Base-by-base conservation (phyloP, 257 asterid species). In the Nicotiana tabacum region DNA sequence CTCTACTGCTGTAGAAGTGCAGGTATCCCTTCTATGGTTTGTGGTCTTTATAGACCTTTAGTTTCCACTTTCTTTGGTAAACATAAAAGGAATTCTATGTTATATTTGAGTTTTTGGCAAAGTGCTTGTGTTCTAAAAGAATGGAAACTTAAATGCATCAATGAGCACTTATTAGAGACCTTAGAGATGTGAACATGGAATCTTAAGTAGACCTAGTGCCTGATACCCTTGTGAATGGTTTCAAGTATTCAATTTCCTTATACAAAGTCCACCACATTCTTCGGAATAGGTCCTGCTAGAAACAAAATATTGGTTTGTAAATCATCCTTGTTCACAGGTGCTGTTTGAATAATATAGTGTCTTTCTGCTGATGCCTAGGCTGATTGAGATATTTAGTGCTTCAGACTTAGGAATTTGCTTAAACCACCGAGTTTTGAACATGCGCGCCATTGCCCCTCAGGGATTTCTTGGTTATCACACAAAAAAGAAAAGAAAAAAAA, bases 1-100 rank as follows among this genome's bases (percentile, higher is more conserved):
- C 68, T 93, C 97, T 77, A 87, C 85, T 77, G 69, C 84, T 72
- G 93, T 92, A 84, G 97, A 93, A 91, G 92, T 92, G n/a, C 90
- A 93, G 98, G 98, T 92, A 83, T 84, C 13, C 74, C 32, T 65
- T 74, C 39, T 39, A 58, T 3, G 35, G 17, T 27, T 46, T 16
- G 77, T 17, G 43, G 46, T 24, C 33, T 33, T 77, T 32, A n/a
- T 43, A 39, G 35, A 27, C n/a, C 46, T 37, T 17, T 35, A 6
- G 15, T 80, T 24, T 64, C 72, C 60, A 32, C 18, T 21, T 56
- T 35, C 37, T 58, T 4, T 70, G 33, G 60, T 60, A 70, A 70
- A 13, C 46, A 43, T 16, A 39, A 5, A 70, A n/a, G 58, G 39
- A 46, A 46, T 12, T 7, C 24, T 48, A 11, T 46, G 80, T 2